These are phyloP conservation scores for Nannizziopsis barbatae DNA, from an alignment of 2,329 filamentous ascomycete species.

Conservation along the genomic window DNA sequence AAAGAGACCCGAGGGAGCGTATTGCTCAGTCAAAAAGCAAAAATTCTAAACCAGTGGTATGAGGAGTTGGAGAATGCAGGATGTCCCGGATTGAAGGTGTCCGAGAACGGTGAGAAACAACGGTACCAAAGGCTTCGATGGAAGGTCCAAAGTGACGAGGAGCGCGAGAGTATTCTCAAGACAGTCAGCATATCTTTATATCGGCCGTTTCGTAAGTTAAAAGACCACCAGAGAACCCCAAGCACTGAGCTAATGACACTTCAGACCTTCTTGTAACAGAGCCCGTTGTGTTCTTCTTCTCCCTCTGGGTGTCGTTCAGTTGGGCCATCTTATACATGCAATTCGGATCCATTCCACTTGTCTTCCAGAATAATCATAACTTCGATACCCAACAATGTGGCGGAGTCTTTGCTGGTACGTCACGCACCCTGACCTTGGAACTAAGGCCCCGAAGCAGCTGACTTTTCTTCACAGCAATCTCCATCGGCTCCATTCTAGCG, in stretches of 20 bases:
- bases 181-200: slow-evolving; percentile 66
- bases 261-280: slow-evolving; percentile 48
- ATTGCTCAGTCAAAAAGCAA: slow-evolving; percentile 63
- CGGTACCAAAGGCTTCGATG: slow-evolving; percentile 54
- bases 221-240: not conserved
- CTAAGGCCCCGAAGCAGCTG: not conserved
- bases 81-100: slow-evolving; percentile 42
- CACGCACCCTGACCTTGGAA: not conserved
- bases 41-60: slow-evolving; percentile 66
- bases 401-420: slow-evolving; percentile 52
- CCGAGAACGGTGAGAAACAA: slow-evolving; percentile 22
- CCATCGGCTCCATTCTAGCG: slow-evolving; percentile 53
- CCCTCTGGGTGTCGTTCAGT: slow-evolving; percentile 76
- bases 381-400: slow-evolving; percentile 59
- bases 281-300: slow-evolving; percentile 61
- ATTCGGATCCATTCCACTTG: slow-evolving; percentile 67
- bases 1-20: slow-evolving; percentile 74
- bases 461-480: slow-evolving; percentile 44
- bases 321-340: slow-evolving; percentile 85
- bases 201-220: slow-evolving; percentile 56
- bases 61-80: slow-evolving; percentile 58
- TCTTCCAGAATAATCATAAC: slow-evolving; percentile 57
- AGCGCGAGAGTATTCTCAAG: slow-evolving; percentile 53
- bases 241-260: not conserved
- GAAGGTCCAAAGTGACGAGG: slow-evolving; percentile 68